Evolutionary conservation across 1,284 basidiomycete genomes (phyloP).

Genomic region (Inonotus obliquus): DNA sequence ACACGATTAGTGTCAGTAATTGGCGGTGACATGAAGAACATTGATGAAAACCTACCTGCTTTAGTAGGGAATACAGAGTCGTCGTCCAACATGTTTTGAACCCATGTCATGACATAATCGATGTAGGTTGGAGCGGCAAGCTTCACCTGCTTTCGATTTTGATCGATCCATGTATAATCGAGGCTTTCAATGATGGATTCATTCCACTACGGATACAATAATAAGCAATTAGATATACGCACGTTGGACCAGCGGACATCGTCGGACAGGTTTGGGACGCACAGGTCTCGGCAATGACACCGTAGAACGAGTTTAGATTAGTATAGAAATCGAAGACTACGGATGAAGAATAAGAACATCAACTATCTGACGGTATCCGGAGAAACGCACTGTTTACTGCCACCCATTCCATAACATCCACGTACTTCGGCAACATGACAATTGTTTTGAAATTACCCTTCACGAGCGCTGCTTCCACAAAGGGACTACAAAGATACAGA

Average conservation of each 20-base stretch:
- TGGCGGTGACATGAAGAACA: background rate
- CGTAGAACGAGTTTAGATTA: constrained; percentile 97
- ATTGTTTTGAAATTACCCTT: constrained; percentile 99
- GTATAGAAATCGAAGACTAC: constrained; percentile 94
- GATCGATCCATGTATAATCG: constrained; percentile 98
- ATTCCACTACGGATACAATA: constrained; percentile 9
- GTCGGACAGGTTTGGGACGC: constrained; percentile 85
- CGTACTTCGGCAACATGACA: constrained; percentile 95
- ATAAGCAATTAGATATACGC: constrained; percentile 30
- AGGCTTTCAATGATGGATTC: constrained; percentile 47
- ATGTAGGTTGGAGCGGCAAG: constrained; percentile 96
- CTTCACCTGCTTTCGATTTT: constrained; percentile 89
- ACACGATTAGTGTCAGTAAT: background rate
- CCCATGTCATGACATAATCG: constrained; percentile 99
- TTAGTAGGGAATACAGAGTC: constrained; percentile 94
- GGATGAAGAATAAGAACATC: background rate
- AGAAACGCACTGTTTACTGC: constrained; percentile 83
- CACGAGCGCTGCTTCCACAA: constrained; percentile 94
- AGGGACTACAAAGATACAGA: constrained; percentile 90
- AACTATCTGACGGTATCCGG: background rate
- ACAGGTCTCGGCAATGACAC: constrained; percentile 92
- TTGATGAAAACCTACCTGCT: constrained; percentile 53
- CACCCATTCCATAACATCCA: constrained; percentile 98
- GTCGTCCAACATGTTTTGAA: constrained; percentile 91
- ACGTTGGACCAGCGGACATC: constrained; percentile 92